A percentile compares a stretch with the other conserved stretches of the same genome.
phyloP scores from a whole-genome alignment of 2,329 filamentous ascomycete species.

The Xylaria sp. region DNA sequence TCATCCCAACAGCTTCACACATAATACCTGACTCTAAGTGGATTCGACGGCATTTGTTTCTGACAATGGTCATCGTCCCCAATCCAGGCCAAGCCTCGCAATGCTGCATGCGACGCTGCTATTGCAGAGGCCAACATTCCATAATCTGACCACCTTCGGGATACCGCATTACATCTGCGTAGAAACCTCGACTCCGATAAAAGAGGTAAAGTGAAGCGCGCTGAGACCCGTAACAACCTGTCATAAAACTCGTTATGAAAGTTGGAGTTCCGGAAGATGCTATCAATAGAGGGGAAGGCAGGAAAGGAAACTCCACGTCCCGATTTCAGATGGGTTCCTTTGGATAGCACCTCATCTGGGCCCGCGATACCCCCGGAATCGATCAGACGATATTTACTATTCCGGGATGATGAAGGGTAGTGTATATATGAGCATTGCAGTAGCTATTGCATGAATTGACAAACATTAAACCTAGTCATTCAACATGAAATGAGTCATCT shows the following conservation, averaged over 20 bases:
- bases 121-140: background rate
- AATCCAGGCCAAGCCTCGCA: background rate
- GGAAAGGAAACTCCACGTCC: background rate
- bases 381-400: background rate
- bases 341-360: background rate
- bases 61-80: background rate
- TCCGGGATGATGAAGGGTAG: conserved; percentile 6
- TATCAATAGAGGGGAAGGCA: background rate
- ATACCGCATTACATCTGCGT: background rate
- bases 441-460: conserved; percentile 5
- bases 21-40: background rate
- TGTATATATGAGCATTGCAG: conserved; percentile 16
- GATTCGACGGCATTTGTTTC: background rate
- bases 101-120: background rate
- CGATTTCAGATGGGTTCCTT: background rate
- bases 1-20: background rate
- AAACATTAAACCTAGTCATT: background rate
- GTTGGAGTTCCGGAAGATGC: background rate
- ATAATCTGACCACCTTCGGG: no score
- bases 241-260: background rate
- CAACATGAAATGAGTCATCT: no score
- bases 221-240: background rate
- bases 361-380: conserved; percentile 9
- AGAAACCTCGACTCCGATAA: background rate
- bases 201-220: background rate